Evolutionary conservation across 2,329 filamentous ascomycete genomes (phyloP).

Genomic region (Podosphaera xanthii): DNA sequence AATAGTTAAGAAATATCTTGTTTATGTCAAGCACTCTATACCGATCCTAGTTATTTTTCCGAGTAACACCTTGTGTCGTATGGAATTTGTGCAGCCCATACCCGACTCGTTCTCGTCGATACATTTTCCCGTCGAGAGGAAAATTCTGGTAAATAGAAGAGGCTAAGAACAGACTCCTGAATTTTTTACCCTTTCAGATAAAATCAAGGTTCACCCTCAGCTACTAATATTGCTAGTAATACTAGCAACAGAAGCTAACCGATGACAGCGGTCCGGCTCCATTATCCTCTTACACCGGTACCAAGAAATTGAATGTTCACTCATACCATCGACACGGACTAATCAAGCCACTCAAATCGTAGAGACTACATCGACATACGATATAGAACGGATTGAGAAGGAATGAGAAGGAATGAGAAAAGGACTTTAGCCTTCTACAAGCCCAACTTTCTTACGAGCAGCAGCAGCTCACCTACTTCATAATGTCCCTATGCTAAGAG

Average conservation of each 20-base stretch:
- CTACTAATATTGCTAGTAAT: neutral
- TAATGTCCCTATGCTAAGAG: too few species aligned
- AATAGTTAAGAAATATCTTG: neutral
- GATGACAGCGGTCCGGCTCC: neutral
- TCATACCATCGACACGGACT: neutral
- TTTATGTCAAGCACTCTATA: neutral
- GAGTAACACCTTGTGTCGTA: neutral
- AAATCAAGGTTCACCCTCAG: neutral
- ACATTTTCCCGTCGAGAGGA: neutral
- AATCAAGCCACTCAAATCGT: neutral
- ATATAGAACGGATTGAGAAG: neutral
- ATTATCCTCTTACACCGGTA: neutral
- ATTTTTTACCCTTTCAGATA: neutral
- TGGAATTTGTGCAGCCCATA: neutral
- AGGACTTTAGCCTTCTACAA: too few species aligned
- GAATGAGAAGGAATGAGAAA: too few species aligned
- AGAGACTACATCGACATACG: neutral
- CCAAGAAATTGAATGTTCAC: neutral
- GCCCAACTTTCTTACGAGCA: too few species aligned
- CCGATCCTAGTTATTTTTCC: neutral
- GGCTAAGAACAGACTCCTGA: neutral
- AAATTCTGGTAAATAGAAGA: neutral
- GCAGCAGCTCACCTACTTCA: too few species aligned
- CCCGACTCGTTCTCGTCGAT: neutral
- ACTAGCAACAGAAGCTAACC: neutral